Evolutionary conservation across 2,329 filamentous ascomycete species (phyloP).

Genomic region (Hortaea werneckii): DNA sequence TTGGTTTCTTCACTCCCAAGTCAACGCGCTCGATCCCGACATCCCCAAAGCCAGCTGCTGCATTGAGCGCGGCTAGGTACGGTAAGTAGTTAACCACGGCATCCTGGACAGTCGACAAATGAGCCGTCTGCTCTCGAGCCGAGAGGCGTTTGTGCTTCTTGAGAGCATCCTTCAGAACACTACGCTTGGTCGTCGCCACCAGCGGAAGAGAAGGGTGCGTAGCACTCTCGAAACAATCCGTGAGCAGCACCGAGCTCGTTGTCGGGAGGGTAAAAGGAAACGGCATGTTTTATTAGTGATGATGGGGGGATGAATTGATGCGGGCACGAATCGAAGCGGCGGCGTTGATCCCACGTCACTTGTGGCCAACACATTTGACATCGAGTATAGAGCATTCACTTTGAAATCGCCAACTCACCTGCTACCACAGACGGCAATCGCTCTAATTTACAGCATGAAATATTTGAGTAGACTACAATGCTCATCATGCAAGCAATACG

Average conservation of each 20-base stretch:
- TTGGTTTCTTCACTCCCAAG: constrained; percentile 54
- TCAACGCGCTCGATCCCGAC: constrained; percentile 54
- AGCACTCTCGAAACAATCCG: constrained; percentile 62
- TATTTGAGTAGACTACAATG: too few species aligned
- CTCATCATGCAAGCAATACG: too few species aligned
- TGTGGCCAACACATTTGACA: too few species aligned
- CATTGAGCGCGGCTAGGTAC: constrained; percentile 70
- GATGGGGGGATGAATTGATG: too few species aligned
- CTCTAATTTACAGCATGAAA: too few species aligned
- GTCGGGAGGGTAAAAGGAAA: constrained; percentile 83
- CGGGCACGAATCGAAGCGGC: too few species aligned
- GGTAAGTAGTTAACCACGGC: constrained; percentile 70
- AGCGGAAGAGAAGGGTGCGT: constrained; percentile 85
- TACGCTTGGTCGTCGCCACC: constrained; percentile 70
- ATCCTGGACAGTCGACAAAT: constrained; percentile 59
- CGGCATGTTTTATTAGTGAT: constrained; percentile 53
- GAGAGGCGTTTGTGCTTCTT: constrained; percentile 87
- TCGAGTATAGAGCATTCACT: too few species aligned
- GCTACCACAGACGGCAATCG: too few species aligned
- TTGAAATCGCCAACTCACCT: too few species aligned
- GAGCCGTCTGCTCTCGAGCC: constrained; percentile 55
- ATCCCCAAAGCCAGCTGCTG: constrained; percentile 43
- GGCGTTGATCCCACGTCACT: too few species aligned
- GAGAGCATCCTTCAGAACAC: constrained; percentile 69
- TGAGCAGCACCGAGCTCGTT: constrained; percentile 77